phyloP scores from a whole-genome alignment of 1,284 basidiomycete genomes.

The Anthracocystis walkeri region DNA sequence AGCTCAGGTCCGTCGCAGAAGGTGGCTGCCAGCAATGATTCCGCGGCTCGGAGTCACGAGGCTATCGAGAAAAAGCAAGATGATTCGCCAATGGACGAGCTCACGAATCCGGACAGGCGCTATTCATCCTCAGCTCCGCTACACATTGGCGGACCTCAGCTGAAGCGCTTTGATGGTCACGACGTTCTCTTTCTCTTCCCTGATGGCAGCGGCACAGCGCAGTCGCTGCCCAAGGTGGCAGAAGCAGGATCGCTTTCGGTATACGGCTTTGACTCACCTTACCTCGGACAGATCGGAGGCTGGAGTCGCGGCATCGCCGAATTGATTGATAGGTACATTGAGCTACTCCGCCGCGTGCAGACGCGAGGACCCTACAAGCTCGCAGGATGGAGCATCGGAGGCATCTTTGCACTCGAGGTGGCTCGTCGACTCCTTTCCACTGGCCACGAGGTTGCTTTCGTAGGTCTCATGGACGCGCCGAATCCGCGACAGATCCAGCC shows the following conservation, averaged over 20 bases:
- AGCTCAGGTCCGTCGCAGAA: background rate
- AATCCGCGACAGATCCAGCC: conserved; percentile 35
- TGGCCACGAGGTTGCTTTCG: conserved; percentile 29
- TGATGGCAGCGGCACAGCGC: conserved; percentile 42
- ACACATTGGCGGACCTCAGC: conserved; percentile 30
- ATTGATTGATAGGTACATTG: conserved; percentile 38
- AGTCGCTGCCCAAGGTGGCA: conserved; percentile 19
- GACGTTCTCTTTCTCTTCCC: conserved; percentile 42
- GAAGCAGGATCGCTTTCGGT: conserved; percentile 16
- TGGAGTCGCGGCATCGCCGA: conserved; percentile 50
- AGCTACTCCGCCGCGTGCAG: conserved; percentile 32
- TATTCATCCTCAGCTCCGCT: conserved; percentile 17
- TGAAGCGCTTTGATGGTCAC: conserved; percentile 17
- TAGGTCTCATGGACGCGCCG: conserved; percentile 45
- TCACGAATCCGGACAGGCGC: conserved; percentile 26
- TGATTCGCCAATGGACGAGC: conserved; percentile 34
- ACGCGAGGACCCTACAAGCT: conserved; percentile 33
- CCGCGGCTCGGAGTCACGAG: background rate
- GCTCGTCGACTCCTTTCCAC: conserved; percentile 31
- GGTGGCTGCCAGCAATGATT: background rate
- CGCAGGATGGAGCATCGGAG: conserved; percentile 53
- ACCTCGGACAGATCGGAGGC: conserved; percentile 23
- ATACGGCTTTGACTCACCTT: conserved; percentile 50
- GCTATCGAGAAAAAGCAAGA: background rate
- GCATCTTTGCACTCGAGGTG: conserved; percentile 45